Evolutionary conservation across 352 stramenopile genomes (phyloP).

Genomic region (Bremia lactucae): DNA sequence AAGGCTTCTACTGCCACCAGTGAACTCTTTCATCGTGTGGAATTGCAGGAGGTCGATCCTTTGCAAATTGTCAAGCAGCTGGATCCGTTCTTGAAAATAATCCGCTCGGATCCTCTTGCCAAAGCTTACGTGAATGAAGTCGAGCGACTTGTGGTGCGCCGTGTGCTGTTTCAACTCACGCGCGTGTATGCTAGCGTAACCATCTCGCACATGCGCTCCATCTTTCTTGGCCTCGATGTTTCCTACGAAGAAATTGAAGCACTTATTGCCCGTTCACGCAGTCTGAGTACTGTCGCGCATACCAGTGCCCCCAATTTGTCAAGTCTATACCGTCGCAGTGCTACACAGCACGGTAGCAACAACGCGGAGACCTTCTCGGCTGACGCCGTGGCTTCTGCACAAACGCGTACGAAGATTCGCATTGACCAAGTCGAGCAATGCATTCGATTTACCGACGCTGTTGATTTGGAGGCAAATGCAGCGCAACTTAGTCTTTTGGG

Average conservation of each 20-base stretch:
- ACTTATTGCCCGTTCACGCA: constrained; percentile 75
- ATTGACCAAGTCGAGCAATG: constrained; percentile 80
- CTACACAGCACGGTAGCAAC: constrained; percentile 36
- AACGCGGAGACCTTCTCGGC: constrained; percentile 45
- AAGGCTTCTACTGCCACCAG: constrained; percentile 47
- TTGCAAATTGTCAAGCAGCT: constrained; percentile 73
- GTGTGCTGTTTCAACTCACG: constrained; percentile 78
- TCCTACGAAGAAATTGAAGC: constrained; percentile 79
- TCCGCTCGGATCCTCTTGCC: constrained; percentile 28
- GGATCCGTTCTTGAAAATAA: constrained; percentile 37
- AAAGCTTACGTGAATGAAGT: constrained; percentile 51
- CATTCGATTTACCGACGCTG: constrained; percentile 73
- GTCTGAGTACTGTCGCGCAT: constrained; percentile 48
- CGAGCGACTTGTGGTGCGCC: constrained; percentile 60
- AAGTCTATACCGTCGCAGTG: constrained; percentile 46
- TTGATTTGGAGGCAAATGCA: constrained; percentile 71
- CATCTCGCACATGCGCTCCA: constrained; percentile 71
- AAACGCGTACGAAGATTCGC: constrained; percentile 62
- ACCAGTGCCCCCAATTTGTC: constrained; percentile 52
- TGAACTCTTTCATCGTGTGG: constrained; percentile 57
- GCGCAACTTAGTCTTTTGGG: constrained; percentile 63
- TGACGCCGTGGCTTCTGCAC: constrained; percentile 28
- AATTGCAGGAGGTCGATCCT: constrained; percentile 61
- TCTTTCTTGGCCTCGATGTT: constrained; percentile 74
- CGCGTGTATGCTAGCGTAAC: constrained; percentile 83